Conservation (phyloP, 352 stramenopile species). For the Pythium sukuiense region DNA sequence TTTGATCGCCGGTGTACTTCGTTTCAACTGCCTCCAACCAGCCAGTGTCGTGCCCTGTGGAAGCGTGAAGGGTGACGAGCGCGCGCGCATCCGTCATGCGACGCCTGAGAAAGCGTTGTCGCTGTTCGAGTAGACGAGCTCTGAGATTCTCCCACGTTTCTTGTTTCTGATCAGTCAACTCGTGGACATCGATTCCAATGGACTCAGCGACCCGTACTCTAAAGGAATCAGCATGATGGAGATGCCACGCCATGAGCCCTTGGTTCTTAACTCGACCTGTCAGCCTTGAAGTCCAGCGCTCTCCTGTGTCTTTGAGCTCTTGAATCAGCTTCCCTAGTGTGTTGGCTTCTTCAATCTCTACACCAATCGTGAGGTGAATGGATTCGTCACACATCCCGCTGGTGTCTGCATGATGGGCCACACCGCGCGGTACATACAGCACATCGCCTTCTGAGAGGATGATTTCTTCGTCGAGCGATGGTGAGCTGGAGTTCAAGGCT, state of each 20-base stretch:
- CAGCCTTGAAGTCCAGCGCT: background rate
- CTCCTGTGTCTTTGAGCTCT: background rate
- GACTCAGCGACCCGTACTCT: background rate
- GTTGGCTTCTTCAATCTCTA: constrained; percentile 31
- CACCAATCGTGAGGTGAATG: constrained; percentile 38
- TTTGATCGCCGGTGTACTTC: background rate
- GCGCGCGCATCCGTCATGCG: constrained; percentile 3
- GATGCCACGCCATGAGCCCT: constrained; percentile 38
- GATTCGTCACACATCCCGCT: constrained; percentile 26
- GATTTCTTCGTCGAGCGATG: constrained; percentile 1
- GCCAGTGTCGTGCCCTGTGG: background rate
- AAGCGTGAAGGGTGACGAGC: constrained; percentile 1
- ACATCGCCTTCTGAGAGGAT: constrained; percentile 29
- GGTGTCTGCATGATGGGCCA: constrained; percentile 35
- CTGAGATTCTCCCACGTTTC: background rate
- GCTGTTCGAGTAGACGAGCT: constrained; percentile 1
- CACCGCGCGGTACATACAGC: constrained; percentile 37
- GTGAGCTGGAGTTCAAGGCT: background rate
- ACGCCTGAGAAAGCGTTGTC: background rate
- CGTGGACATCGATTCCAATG: background rate
- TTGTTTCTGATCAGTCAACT: background rate
- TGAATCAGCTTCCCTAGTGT: constrained; percentile 19
- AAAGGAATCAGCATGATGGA: background rate
- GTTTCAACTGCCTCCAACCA: background rate
- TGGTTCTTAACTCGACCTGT: background rate